Conservation (phyloP, 176 grass and related monocot species). For the Aegilops speltoides region DNA sequence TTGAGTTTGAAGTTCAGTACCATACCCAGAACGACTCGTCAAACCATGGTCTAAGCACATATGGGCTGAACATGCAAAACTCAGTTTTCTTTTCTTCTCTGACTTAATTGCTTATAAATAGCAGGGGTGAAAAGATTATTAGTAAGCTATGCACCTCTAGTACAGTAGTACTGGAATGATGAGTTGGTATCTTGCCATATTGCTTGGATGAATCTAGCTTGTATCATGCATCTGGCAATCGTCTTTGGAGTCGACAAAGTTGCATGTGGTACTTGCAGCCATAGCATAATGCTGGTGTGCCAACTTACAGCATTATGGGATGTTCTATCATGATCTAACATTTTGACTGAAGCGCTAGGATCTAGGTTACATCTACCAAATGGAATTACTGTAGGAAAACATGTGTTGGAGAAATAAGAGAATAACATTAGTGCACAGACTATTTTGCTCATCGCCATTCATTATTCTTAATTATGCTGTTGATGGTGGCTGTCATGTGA, state of each 20-base stretch:
- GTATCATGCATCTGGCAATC: background rate
- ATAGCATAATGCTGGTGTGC: background rate
- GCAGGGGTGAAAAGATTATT: too few relatives aligned
- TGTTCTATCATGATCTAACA: background rate
- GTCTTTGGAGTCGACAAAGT: background rate
- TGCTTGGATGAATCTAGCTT: background rate
- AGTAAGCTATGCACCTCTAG: too few relatives aligned
- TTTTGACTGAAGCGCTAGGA: background rate
- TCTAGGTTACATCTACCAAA: background rate
- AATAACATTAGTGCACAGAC: background rate
- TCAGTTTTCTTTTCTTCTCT: background rate
- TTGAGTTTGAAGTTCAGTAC: conserved; percentile 12
- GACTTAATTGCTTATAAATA: background rate
- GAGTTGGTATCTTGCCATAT: background rate
- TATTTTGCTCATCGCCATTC: background rate
- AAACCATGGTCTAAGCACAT: background rate
- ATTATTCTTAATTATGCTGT: background rate
- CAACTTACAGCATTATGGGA: background rate
- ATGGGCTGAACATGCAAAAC: background rate
- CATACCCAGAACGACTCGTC: too few relatives aligned
- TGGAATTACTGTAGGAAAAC: conserved; percentile 1
- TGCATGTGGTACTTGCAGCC: background rate
- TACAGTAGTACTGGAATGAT: background rate
- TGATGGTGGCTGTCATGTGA: background rate
- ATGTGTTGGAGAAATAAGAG: background rate